Base-by-base conservation (phyloP, 805 yeast species). In the Candida golubevii region DNA sequence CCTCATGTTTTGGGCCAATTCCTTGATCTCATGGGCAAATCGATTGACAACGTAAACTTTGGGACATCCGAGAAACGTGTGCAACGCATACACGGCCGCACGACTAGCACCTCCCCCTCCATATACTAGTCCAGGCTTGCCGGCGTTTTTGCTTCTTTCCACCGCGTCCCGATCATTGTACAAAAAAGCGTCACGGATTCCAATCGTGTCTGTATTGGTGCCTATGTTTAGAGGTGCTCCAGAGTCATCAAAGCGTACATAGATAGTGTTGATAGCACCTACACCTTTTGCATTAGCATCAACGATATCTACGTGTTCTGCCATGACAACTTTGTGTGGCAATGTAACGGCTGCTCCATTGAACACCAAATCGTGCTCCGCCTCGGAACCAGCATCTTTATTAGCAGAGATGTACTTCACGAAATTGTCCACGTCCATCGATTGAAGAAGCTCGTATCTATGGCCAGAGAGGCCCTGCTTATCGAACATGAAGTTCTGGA, bases 101-200 rank as follows among this genome's bases (percentile, higher is more conserved):
- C 67, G 51, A 35, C 64, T 60, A 11, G 69, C 67, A 9, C 69
- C 69, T 10, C 69, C 69, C 7, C 67, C 67, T 6, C 69, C 67
- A 41, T 62, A 64, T 0, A 64, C 66, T 46, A 64, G 47, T 8
- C 67, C 67, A 0, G 64, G 59, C n/a, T 38, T 46, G 11, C 36
- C 33, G 6, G 36, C 30, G 9, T n/a, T 27, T 13, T 33, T 33
- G 34, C 47, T 43, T 18, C 29, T 14, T 33, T 39, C 46, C 36
- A 42, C 55, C 39, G 38, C 42, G 30, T 26, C 41, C 35, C 47
- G 33, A 26, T 50, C 39, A 39, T 58, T 54, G 35, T 40, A 44
- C 23, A 53, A 34, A 33, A 63, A 59, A 7, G 69, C 47, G 46
- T 63, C 62, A 6, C 61, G 51, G 33, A 64, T 60, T 10, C 69